Evolutionary conservation across 768 basidiomycete genomes (phyloP).

Genomic region (Strobilomyces confusus): DNA sequence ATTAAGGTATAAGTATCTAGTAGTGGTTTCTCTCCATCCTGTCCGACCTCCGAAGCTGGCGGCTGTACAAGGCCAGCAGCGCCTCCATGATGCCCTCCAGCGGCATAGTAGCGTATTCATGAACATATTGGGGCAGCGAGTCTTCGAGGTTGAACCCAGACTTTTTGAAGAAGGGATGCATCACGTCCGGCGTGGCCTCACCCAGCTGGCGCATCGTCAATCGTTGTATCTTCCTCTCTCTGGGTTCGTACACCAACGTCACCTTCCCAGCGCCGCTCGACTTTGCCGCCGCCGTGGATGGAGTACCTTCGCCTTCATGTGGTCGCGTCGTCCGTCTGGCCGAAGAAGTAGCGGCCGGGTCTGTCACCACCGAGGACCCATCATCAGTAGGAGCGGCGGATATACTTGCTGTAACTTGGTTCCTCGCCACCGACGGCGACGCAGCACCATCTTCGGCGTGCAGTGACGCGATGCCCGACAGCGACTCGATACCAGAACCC

Average conservation of each 20-base stretch:
- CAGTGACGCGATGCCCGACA: not conserved
- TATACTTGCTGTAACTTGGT: slow-evolving; percentile 2
- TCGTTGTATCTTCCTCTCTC: slow-evolving; percentile 68
- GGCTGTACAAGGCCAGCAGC: slow-evolving; percentile 70
- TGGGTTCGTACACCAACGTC: slow-evolving; percentile 48
- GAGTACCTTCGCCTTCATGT: slow-evolving; percentile 12
- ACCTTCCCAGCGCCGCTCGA: slow-evolving; percentile 12
- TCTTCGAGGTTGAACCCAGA: slow-evolving; percentile 82
- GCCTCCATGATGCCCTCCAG: slow-evolving; percentile 83
- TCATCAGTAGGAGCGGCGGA: slow-evolving; percentile 8
- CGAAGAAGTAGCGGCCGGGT: not conserved
- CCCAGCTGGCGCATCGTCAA: slow-evolving; percentile 82
- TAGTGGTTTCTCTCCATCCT: slow-evolving; percentile 15
- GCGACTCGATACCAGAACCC: slow-evolving; percentile 10
- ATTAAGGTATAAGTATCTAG: not conserved
- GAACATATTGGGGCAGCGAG: slow-evolving; percentile 80
- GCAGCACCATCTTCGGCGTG: slow-evolving; percentile 9
- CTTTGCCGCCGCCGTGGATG: not conserved
- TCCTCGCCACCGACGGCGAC: slow-evolving; percentile 1
- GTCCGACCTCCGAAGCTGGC: slow-evolving; percentile 48
- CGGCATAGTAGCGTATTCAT: slow-evolving; percentile 82
- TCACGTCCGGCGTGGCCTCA: slow-evolving; percentile 84
- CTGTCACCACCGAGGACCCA: not conserved
- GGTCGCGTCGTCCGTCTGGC: slow-evolving; percentile 15
- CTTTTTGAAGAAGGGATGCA: slow-evolving; percentile 84